Evolutionary conservation across 2,329 filamentous ascomycete genomes (phyloP), one percentile per base, ranked within the genome.

Genomic region (Sporothrix humicola): DNA sequence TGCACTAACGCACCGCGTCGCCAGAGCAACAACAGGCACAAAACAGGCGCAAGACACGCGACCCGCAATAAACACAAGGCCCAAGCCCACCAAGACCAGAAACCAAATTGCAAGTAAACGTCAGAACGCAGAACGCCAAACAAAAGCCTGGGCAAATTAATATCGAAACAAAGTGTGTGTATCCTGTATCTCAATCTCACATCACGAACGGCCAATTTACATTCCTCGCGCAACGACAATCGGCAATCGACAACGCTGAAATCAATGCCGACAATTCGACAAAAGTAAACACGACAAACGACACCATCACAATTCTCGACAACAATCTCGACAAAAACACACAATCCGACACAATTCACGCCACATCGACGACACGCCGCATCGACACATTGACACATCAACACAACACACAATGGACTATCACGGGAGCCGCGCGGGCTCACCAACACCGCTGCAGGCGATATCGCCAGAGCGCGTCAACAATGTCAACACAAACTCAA

Each of bases 391-490:
- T 37, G 37, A 68, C 63, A 76, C 76, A 20, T 31, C 71, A 56
- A n/a, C 56, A 23, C 12, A 44, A 56, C 37, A 31, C 15, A 20
- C 20, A 63, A 87, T 86, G 85, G 84, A 85, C 76, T 74, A 77
- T 73, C 80, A 79, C 76, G 82, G 83, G 78, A 87, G 86, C 80
- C 86, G 85, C 77, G 83, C 85, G 75, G 86, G 85, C 78, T 87
- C 88, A 75, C 85, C 88, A 37, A 77, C 77, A 76, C 88, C 91
- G 71, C 84, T 92, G 68, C 88, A 89, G 76, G 83, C 86, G 50
- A 83, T 88, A 70, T 90, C 91, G 23, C 89, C 90, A 10, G 90
- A 92, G 77, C 89, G 90, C 78, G 85, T 88, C 74, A 91, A 92
- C 79, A 37, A 37, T 37, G 31, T 37, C 83, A 85, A 76, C 82